Evolutionary conservation across 768 basidiomycete species (phyloP), one percentile per base, ranked within the genome.

Genomic region (Serendipita indica): DNA sequence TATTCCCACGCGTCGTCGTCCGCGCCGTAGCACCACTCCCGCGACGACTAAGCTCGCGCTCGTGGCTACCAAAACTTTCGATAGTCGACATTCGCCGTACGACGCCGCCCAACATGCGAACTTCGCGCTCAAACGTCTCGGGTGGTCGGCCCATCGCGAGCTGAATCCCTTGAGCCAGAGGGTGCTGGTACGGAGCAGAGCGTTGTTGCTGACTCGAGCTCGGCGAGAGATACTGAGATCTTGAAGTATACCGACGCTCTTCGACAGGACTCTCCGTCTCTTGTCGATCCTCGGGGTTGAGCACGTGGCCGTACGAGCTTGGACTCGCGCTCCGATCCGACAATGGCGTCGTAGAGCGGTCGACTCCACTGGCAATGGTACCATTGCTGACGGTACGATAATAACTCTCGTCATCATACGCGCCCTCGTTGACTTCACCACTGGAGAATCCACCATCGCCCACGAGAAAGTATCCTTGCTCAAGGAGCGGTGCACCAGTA

Each of bases 51-150:
- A 54, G 22, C 7, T 54, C 49, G 1, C 49, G 49, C 49, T 54
- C 49, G 22, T 54, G 49, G n/a, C 49, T 54, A 20, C 49, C 49
- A 54, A 54, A 33, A 27, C 49, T 54, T 28, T 54, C 49, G 22
- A 54, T 54, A 4, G 49, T 54, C 20, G 49, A 54, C 49, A 54
- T 54, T 10, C 49, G 49, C 10, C 49, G 49, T 10, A 54, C 49
- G 2, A 54, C 49, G 2, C 22, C 30, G 2, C 49, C 49, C 5
- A 54, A n/a, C 49, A 54, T 54, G 7, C 49, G 49, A 54, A 54
- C 30, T 27, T 54, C 49, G 7, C 49, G 49, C 10, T 54, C 49
- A 54, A 27, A 27, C n/a, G n/a, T n/a, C 35, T 37, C 35, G 22
- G 49, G 49, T 18, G 12, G 16, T 10, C 30, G 49, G 30, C 49